Conservation (phyloP, 2,329 filamentous ascomycete species). For the Gaeumannomyces sp. region DNA sequence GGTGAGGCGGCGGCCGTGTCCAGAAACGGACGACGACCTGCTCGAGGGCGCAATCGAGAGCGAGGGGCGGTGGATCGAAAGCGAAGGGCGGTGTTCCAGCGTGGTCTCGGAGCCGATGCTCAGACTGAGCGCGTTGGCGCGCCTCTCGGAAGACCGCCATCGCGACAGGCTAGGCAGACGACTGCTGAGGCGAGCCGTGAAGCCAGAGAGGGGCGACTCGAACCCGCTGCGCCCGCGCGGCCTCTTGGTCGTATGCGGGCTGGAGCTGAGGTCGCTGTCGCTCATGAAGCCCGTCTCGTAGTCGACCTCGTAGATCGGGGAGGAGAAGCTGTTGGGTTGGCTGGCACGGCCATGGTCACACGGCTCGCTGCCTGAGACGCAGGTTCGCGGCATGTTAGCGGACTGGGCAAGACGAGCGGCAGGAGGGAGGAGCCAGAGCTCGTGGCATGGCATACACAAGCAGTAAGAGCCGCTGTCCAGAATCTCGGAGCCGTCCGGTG, state of each 20-base stretch:
- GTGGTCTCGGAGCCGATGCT: constrained; percentile 75
- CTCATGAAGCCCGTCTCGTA: constrained; percentile 64
- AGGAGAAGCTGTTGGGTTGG: constrained; percentile 31
- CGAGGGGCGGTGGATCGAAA: constrained; percentile 35
- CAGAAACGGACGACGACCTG: constrained; percentile 71
- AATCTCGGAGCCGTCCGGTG: constrained; percentile 27
- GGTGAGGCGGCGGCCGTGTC: constrained; percentile 41
- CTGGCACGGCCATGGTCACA: constrained; percentile 51
- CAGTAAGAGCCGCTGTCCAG: constrained; percentile 52
- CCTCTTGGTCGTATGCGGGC: constrained; percentile 46
- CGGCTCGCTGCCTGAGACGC: constrained; percentile 49
- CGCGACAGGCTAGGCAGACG: constrained; percentile 48
- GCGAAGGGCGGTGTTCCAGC: constrained; percentile 66
- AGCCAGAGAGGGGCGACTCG: constrained; percentile 54
- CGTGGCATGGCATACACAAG: constrained; percentile 59
- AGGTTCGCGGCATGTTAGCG: constrained; percentile 12
- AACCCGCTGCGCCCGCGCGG: constrained; percentile 41
- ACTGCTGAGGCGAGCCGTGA: constrained; percentile 60
- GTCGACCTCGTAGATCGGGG: constrained; percentile 44
- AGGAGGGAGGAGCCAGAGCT: constrained; percentile 4
- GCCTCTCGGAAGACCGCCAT: constrained; percentile 39
- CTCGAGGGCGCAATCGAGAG: constrained; percentile 61
- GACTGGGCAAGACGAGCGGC: constrained; percentile 10
- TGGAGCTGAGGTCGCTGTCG: constrained; percentile 50
- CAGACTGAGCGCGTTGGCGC: constrained; percentile 38